Percentiles rank a stretch among this genome's conserved stretches.
These are phyloP conservation scores for Austroboletus olivaceoglutinosus DNA, from an alignment of 1,284 basidiomycete genomes.

Conservation along the genomic window DNA sequence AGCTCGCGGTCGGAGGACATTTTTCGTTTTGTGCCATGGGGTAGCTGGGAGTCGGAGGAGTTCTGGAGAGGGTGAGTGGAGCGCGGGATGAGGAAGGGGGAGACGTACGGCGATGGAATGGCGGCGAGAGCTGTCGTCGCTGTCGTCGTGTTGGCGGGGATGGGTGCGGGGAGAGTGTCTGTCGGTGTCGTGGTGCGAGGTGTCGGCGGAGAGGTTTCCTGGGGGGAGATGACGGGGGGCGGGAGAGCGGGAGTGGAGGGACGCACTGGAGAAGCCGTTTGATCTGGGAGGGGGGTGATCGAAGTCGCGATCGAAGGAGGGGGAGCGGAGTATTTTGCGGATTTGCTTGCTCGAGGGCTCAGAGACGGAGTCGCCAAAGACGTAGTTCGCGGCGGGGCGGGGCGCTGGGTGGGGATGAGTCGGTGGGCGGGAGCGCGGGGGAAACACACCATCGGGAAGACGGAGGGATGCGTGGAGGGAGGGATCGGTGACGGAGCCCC, in stretches of 20 bases:
- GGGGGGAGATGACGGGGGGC: slow-evolving; percentile 11
- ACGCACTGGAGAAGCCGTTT: slow-evolving; percentile 28
- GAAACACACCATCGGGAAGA: slow-evolving; percentile 15
- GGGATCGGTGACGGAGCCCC: slow-evolving; percentile 78
- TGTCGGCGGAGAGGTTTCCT: slow-evolving; percentile 24
- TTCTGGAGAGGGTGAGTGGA: slow-evolving; percentile 16
- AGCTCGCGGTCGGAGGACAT: slow-evolving; percentile 65
- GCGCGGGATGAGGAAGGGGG: neutral
- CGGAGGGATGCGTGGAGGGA: slow-evolving; percentile 56
- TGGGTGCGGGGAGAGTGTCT: slow-evolving; percentile 26
- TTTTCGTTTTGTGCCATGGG: slow-evolving; percentile 75
- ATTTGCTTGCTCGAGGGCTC: slow-evolving; percentile 41
- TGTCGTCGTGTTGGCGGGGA: slow-evolving; percentile 42
- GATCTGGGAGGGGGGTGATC: slow-evolving; percentile 19
- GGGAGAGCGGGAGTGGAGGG: neutral
- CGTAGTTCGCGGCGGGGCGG: slow-evolving; percentile 65
- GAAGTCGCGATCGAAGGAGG: slow-evolving; percentile 41
- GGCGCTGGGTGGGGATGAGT: slow-evolving; percentile 38
- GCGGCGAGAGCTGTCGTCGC: slow-evolving; percentile 64
- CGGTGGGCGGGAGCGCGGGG: neutral
- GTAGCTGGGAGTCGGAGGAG: slow-evolving; percentile 39
- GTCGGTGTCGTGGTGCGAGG: slow-evolving; percentile 31
- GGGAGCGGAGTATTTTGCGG: slow-evolving; percentile 52
- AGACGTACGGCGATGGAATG: slow-evolving; percentile 60
- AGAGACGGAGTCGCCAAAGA: slow-evolving; percentile 56